Evolutionary conservation across 2,329 filamentous ascomycete species (phyloP).

Genomic region (Cercospora sp.): DNA sequence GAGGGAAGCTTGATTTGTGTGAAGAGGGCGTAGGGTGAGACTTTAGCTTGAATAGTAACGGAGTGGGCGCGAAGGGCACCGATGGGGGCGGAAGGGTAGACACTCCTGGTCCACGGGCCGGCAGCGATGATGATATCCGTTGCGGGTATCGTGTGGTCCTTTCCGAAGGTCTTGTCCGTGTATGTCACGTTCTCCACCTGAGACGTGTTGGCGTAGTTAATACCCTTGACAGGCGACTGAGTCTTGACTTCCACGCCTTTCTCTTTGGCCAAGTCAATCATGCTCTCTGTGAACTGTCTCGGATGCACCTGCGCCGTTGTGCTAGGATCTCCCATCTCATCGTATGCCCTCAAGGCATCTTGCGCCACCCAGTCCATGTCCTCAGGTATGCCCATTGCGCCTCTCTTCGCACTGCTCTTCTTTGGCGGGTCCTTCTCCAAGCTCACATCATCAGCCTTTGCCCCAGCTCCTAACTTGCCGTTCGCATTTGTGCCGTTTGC

Average conservation of each 20-base stretch:
- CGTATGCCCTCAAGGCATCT: slow-evolving; percentile 67
- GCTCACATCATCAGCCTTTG: slow-evolving; percentile 46
- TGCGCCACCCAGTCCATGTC: slow-evolving; percentile 84
- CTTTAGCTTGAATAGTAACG: slow-evolving; percentile 62
- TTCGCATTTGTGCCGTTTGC: slow-evolving; percentile 35
- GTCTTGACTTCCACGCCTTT: slow-evolving; percentile 60
- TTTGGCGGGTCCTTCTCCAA: slow-evolving; percentile 52
- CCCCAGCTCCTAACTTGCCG: slow-evolving; percentile 28
- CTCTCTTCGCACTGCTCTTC: slow-evolving; percentile 53
- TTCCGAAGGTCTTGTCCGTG: slow-evolving; percentile 51
- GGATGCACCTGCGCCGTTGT: slow-evolving; percentile 95
- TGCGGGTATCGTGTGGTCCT: slow-evolving; percentile 53
- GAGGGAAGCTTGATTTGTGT: slow-evolving; percentile 76
- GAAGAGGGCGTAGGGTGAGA: slow-evolving; percentile 78
- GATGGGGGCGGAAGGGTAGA: slow-evolving; percentile 60
- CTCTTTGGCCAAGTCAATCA: slow-evolving; percentile 72
- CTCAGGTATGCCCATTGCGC: slow-evolving; percentile 64
- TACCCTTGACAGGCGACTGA: slow-evolving; percentile 64
- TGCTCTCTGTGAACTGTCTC: slow-evolving; percentile 81
- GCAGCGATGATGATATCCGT: slow-evolving; percentile 61
- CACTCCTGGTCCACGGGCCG: slow-evolving; percentile 60
- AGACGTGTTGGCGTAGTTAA: slow-evolving; percentile 56
- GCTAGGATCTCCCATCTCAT: slow-evolving; percentile 76
- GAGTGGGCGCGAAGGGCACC: slow-evolving; percentile 62
- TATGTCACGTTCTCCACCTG: slow-evolving; percentile 67